Percentiles rank a stretch among this genome's conserved stretches.
Conservation (phyloP, 2,329 filamentous ascomycete species). For the Aureobasidium melanogenum region DNA sequence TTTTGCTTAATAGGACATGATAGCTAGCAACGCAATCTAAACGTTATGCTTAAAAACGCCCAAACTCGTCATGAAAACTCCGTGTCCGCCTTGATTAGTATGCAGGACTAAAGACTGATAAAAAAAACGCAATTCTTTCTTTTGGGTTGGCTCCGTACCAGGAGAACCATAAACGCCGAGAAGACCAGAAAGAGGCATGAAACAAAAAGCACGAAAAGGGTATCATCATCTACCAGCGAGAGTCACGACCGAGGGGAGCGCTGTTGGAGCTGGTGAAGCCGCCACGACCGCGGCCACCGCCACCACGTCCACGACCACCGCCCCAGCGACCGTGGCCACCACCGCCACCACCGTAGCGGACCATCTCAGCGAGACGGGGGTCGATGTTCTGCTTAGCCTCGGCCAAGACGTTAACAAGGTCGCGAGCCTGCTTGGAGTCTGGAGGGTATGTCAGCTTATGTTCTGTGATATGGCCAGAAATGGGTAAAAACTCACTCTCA, state of each 20-base stretch:
- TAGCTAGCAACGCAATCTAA: constrained; percentile 3
- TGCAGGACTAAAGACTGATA: not conserved
- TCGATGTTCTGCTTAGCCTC: constrained; percentile 99
- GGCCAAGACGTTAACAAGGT: constrained; percentile 82
- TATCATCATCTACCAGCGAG: constrained; percentile 45
- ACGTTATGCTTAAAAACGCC: not conserved
- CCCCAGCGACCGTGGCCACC: constrained; percentile 57
- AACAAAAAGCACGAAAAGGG: not conserved
- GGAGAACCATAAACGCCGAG: not conserved
- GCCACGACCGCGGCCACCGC: constrained; percentile 26
- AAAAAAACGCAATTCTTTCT: constrained; percentile 2
- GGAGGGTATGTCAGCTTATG: constrained; percentile 23
- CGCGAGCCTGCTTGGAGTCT: constrained; percentile 66
- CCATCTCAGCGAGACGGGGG: constrained; percentile 91
- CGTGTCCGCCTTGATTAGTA: constrained; percentile 2
- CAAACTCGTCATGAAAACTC: not conserved
- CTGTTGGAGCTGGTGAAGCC: constrained; percentile 46
- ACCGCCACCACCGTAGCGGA: constrained; percentile 78
- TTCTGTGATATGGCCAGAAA: constrained; percentile 1
- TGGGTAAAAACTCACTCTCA: constrained; percentile 67
- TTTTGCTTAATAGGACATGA: not conserved
- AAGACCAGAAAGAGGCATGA: not conserved
- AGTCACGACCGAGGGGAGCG: constrained; percentile 48
- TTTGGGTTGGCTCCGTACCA: not conserved
- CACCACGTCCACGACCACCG: constrained; percentile 50